Evolutionary conservation across 2,329 filamentous ascomycete genomes (phyloP).

Genomic region (Epichloe elymi): DNA sequence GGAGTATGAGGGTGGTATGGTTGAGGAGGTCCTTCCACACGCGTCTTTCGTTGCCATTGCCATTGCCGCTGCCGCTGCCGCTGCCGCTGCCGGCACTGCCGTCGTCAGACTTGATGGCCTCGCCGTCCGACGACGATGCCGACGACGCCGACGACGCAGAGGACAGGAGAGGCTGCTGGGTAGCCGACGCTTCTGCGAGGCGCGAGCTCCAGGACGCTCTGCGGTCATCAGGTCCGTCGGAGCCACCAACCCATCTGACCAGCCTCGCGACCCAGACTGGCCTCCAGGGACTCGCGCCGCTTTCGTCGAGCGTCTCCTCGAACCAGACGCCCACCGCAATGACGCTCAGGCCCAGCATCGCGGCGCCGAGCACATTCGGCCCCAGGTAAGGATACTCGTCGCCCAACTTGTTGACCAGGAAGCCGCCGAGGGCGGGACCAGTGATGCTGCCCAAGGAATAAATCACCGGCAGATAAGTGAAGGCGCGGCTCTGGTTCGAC

Average conservation of each 20-base stretch:
- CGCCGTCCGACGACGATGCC: conserved; percentile 2
- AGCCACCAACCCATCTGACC: conserved; percentile 14
- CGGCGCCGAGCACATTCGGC: conserved; percentile 70
- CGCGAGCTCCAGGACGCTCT: conserved; percentile 25
- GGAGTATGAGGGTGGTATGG: conserved; percentile 66
- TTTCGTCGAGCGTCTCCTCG: conserved; percentile 54
- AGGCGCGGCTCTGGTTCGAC: conserved; percentile 85
- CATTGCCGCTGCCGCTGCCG: conserved; percentile 8
- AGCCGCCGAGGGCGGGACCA: conserved; percentile 78
- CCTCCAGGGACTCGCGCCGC: conserved; percentile 16
- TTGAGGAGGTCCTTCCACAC: conserved; percentile 52
- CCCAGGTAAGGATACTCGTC: conserved; percentile 68
- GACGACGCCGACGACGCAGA: conserved; percentile 13
- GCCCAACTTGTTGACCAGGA: conserved; percentile 53
- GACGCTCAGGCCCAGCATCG: conserved; percentile 58
- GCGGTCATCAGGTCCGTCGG: conserved; percentile 10
- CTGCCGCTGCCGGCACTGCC: conserved; percentile 14
- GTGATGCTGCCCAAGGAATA: conserved; percentile 92
- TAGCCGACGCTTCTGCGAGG: conserved; percentile 15
- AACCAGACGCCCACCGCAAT: conserved; percentile 66
- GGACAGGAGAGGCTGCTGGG: conserved; percentile 18
- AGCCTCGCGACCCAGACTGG: conserved; percentile 22
- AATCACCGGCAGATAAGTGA: conserved; percentile 90
- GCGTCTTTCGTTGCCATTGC: conserved; percentile 19
- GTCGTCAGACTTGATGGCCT: conserved; percentile 9